Conservation (phyloP, 2,329 filamentous ascomycete species). For the Fusarium transvaalense region DNA sequence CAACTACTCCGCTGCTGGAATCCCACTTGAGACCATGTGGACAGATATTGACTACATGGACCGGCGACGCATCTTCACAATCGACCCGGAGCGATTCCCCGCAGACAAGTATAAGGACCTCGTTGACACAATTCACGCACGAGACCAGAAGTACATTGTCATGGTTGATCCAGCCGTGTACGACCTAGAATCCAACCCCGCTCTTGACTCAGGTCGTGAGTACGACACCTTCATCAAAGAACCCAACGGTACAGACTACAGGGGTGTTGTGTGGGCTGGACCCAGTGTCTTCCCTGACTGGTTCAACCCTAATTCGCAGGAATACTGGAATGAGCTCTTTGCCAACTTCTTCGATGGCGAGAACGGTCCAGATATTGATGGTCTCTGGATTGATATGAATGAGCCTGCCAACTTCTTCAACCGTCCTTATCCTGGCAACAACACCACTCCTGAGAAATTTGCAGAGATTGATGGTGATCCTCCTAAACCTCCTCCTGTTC, state of each 20-base stretch:
- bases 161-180: constrained; percentile 83
- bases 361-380: constrained; percentile 79
- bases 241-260: constrained; percentile 66
- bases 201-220: constrained; percentile 54
- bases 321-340: constrained; percentile 79
- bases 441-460: constrained; percentile 48
- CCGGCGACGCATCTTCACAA: constrained; percentile 63
- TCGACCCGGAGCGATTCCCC: constrained; percentile 74
- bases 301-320: constrained; percentile 73
- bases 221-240: constrained; percentile 62
- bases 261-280: constrained; percentile 84
- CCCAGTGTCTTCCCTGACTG: constrained; percentile 79
- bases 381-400: constrained; percentile 80
- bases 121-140: constrained; percentile 73
- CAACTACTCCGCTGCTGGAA: constrained; percentile 74
- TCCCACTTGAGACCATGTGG: constrained; percentile 70
- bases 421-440: constrained; percentile 54
- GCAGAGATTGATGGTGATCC: constrained; percentile 62
- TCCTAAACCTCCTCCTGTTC: constrained; percentile 71
- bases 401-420: constrained; percentile 53
- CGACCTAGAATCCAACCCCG: constrained; percentile 58
- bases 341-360: constrained; percentile 71
- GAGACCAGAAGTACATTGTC: constrained; percentile 77
- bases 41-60: constrained; percentile 61
- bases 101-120: constrained; percentile 72